Conservation (phyloP, 441 rosid genomes). For the Gossypium trilobum region DNA sequence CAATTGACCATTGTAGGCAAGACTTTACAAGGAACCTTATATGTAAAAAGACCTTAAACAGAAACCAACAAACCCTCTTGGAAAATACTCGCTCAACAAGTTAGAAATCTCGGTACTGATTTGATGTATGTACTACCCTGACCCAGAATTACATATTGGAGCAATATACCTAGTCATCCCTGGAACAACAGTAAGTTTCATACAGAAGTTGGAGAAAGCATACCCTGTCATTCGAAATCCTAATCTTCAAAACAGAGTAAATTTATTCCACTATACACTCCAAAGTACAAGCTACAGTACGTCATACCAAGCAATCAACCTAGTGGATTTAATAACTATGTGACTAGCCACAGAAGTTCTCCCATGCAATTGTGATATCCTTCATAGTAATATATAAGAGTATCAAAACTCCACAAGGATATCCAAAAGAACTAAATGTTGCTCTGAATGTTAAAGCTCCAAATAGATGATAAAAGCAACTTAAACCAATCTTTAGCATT, state of each 20-base stretch:
- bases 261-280: background rate
- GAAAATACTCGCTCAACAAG: background rate
- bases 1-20: background rate
- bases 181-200: background rate
- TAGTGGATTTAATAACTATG: background rate
- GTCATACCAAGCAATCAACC: background rate
- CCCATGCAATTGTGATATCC: background rate
- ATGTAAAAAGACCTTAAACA: background rate
- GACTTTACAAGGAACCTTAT: background rate
- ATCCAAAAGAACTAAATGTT: slow-evolving; percentile 2
- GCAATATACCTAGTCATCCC: background rate
- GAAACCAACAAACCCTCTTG: background rate
- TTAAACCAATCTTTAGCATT: background rate
- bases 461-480: background rate
- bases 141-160: background rate
- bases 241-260: background rate
- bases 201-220: background rate
- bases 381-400: background rate
- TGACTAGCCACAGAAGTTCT: slow-evolving; percentile 8
- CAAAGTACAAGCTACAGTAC: background rate
- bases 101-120: background rate
- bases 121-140: background rate
- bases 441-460: background rate
- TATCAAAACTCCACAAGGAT: background rate
- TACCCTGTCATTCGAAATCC: background rate